These are phyloP conservation scores for Blastobotrys chiropterorum DNA, from an alignment of 805 yeast species.

Conservation along the genomic window DNA sequence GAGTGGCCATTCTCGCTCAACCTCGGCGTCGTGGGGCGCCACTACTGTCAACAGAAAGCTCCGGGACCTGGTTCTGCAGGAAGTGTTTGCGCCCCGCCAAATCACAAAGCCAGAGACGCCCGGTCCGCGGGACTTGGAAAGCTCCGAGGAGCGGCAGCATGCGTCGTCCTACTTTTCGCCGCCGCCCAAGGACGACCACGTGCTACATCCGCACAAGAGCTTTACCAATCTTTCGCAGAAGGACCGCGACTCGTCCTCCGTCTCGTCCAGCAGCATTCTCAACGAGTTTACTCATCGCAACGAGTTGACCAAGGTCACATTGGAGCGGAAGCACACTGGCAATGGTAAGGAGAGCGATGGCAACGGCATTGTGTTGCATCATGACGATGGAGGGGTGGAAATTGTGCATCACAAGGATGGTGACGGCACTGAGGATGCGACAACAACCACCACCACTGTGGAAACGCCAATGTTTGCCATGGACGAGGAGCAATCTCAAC, in stretches of 20 bases:
- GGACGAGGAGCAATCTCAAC: slow-evolving; percentile 11
- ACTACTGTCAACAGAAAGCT: slow-evolving; percentile 66
- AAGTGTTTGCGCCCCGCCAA: slow-evolving; percentile 56
- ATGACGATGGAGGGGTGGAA: slow-evolving; percentile 7
- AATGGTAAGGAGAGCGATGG: background rate
- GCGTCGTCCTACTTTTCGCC: background rate
- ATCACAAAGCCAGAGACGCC: slow-evolving; percentile 2
- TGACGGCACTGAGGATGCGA: background rate
- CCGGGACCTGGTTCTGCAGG: slow-evolving; percentile 63
- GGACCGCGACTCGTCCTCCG: background rate
- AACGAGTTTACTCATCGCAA: background rate
- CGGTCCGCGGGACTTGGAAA: background rate
- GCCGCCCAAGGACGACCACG: background rate
- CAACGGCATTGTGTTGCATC: slow-evolving; percentile 3
- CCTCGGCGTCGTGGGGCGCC: slow-evolving; percentile 38
- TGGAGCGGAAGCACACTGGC: slow-evolving; percentile 1
- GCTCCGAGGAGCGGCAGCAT: background rate
- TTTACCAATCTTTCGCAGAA: background rate
- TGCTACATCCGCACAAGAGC: background rate
- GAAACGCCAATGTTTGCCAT: slow-evolving; percentile 12
- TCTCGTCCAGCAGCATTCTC: background rate
- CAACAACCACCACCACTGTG: background rate
- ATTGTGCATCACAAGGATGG: slow-evolving; percentile 1
- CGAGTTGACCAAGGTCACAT: background rate
- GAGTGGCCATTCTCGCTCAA: background rate